Evolutionary conservation across 345 rosid genomes (phyloP), one percentile per base, ranked within the genome.

Genomic region (Populus pruinosa): DNA sequence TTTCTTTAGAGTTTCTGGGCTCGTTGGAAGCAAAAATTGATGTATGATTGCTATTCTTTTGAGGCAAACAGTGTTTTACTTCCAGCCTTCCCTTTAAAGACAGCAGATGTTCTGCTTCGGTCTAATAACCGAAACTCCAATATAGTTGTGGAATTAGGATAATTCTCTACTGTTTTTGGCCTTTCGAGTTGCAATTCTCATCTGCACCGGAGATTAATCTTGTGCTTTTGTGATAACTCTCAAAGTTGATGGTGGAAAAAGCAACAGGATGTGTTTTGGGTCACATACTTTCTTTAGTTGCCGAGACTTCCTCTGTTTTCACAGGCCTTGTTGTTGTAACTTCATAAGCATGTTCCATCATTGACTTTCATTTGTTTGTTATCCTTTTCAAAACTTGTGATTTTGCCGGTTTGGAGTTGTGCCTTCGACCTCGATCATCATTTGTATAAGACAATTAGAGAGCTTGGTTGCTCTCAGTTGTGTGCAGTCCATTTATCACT

Each of bases 281-380:
- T 10, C 25, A 38, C 62, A 14, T 10, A 39, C 47, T 29, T 36
- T 20, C 6, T 25, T 17, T 23, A 33, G 44, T 18, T 29, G 2
- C 25, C 64, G 12, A 31, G 75, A 38, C 61, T 55, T 74, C 47
- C 77, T 61, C 77, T 74, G 9, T 73, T 59, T 56, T 73, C 41
- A 23, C 12, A 55, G 50, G 43, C 41, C 55, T 25, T n/a, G 1
- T 73, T 70, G 72, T 43, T 56, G 55, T 16, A 61, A 73, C 55
- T 62, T 39, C 21, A n/a, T 14, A 38, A 6, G 12, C 49, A 59
- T 35, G n/a, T 55, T 61, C 43, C 69, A 41, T 33, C 29, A 11
- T 73, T 61, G 55, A 38, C 55, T 73, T 38, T n/a, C 38, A 6
- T 39, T 62, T 61, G 12, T 62, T 38, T 18, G n/a, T 20, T 18